Percentiles rank a stretch among this genome's conserved stretches.
Conservation (phyloP, 352 stramenopile species). For the Pythium chondricola region DNA sequence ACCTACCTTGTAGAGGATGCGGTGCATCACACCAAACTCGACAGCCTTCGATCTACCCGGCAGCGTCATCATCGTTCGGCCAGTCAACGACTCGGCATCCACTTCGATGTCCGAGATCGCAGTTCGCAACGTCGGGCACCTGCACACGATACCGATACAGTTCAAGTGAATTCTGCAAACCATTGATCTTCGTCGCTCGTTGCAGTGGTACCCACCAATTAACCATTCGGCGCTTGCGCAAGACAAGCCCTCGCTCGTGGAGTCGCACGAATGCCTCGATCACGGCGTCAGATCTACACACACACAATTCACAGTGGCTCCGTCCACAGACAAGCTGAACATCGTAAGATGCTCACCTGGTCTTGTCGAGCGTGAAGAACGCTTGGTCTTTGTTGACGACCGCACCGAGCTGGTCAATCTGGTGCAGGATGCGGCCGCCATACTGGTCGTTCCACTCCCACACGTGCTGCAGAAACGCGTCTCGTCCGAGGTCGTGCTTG, state of each 20-base stretch:
- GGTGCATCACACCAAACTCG: conserved; percentile 85
- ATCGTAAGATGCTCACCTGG: conserved; percentile 79
- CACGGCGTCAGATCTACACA: conserved; percentile 38
- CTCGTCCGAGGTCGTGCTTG: conserved; percentile 94
- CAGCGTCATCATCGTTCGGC: conserved; percentile 60
- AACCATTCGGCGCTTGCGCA: conserved; percentile 94
- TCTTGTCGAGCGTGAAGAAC: conserved; percentile 98
- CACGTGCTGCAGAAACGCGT: conserved; percentile 95
- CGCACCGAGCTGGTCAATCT: conserved; percentile 92
- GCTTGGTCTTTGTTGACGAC: conserved; percentile 95
- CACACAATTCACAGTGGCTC: not conserved
- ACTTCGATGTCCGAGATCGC: conserved; percentile 97
- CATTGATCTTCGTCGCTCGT: too few species aligned
- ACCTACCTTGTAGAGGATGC: conserved; percentile 64
- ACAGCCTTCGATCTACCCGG: conserved; percentile 65
- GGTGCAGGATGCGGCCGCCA: conserved; percentile 93
- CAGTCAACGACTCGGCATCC: conserved; percentile 96
- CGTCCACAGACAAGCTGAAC: conserved; percentile 27
- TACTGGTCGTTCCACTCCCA: conserved; percentile 99
- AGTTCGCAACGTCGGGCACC: conserved; percentile 91
- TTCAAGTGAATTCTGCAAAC: not conserved
- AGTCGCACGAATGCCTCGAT: conserved; percentile 80
- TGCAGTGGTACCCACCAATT: conserved; percentile 96
- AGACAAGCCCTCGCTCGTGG: conserved; percentile 96
- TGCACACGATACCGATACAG: conserved; percentile 4